A percentile compares a stretch with the other conserved stretches of the same genome.
phyloP scores from a whole-genome alignment of 352 stramenopile species.

The Globisporangium takayamanum region DNA sequence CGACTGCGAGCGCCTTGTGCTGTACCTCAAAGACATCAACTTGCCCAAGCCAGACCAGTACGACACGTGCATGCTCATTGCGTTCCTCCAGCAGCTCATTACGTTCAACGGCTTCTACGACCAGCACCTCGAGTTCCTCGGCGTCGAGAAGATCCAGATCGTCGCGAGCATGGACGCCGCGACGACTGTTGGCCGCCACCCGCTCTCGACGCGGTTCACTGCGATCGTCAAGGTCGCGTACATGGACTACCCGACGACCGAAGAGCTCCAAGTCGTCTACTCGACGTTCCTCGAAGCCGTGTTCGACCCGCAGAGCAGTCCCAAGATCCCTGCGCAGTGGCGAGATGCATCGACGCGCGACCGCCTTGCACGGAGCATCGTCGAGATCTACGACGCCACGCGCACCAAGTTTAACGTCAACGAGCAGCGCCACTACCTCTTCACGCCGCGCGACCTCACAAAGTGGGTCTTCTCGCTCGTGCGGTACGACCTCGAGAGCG shows the following conservation, averaged over 20 bases:
- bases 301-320: constrained; percentile 36
- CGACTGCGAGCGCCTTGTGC: constrained; percentile 88
- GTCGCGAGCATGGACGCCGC: constrained; percentile 93
- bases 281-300: constrained; percentile 83
- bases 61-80: constrained; percentile 95
- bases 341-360: constrained; percentile 53
- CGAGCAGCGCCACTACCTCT: constrained; percentile 93
- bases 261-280: constrained; percentile 89
- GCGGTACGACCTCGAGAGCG: constrained; percentile 85
- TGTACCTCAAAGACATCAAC: constrained; percentile 97
- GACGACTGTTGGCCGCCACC: constrained; percentile 89
- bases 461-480: constrained; percentile 88
- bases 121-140: constrained; percentile 90
- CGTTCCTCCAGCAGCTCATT: constrained; percentile 94
- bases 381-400: constrained; percentile 88
- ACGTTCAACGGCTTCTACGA: constrained; percentile 97
- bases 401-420: constrained; percentile 90
- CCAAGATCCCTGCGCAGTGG: constrained; percentile 39
- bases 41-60: constrained; percentile 93
- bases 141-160: constrained; percentile 92
- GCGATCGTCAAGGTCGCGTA: constrained; percentile 90
- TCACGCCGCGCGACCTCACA: constrained; percentile 91
- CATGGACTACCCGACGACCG: constrained; percentile 89
- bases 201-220: constrained; percentile 91
- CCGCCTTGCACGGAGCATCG: constrained; percentile 82